These are phyloP conservation scores for Aspergillus pseudoviridinutans DNA, from an alignment of 2,329 filamentous ascomycete species.

Conservation along the genomic window DNA sequence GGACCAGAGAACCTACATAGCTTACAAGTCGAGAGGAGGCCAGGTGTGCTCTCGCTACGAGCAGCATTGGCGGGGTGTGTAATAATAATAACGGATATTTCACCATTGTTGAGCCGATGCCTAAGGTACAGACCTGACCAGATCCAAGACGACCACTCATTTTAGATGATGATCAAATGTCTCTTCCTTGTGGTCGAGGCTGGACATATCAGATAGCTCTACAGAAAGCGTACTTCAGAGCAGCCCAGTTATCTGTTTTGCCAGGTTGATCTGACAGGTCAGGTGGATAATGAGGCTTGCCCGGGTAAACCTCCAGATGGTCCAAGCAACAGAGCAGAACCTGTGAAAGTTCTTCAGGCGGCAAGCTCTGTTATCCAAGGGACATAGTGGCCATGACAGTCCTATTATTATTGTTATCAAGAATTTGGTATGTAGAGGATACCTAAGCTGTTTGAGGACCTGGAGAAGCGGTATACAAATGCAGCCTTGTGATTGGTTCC, in stretches of 20 bases:
- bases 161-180: too few species aligned
- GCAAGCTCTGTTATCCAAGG: too few species aligned
- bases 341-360: slow-evolving; percentile 4
- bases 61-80: neutral
- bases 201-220: neutral
- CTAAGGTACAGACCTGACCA: neutral
- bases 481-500: slow-evolving; percentile 11
- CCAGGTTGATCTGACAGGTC: neutral
- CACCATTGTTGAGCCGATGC: neutral
- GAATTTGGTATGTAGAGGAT: neutral
- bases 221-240: neutral
- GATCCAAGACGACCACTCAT: neutral
- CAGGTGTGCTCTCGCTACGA: neutral
- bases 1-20: neutral
- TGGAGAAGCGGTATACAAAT: neutral
- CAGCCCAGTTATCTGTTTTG: neutral
- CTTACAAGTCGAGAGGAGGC: neutral
- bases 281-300: neutral
- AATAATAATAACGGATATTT: neutral
- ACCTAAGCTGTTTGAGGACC: neutral
- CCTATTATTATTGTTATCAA: too few species aligned
- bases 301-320: neutral
- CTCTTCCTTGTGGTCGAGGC: too few species aligned
- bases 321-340: neutral
- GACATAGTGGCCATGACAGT: too few species aligned